Percentiles rank a stretch among this genome's conserved stretches.
phyloP scores from a whole-genome alignment of 805 yeast species.

The Candida stauntonica region DNA sequence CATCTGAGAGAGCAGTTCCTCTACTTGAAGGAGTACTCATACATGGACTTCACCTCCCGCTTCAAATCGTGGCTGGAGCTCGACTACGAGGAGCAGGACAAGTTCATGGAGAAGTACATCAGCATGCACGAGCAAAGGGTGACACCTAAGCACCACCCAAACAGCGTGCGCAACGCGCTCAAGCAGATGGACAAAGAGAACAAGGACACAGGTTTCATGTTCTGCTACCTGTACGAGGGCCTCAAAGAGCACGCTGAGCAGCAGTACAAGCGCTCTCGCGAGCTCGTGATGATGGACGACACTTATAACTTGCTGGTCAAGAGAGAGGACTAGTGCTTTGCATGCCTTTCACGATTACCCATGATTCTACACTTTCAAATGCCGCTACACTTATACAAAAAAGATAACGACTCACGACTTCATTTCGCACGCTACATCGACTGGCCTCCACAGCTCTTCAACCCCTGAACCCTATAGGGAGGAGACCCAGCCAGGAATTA shows the following conservation, averaged over 20 bases:
- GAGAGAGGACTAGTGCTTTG: conserved; percentile 5
- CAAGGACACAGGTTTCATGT: conserved; percentile 17
- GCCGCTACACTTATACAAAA: background rate
- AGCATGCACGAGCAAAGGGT: conserved; percentile 10
- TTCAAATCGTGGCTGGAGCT: conserved; percentile 19
- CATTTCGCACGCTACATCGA: background rate
- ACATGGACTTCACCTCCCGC: conserved; percentile 11
- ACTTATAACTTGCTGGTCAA: conserved; percentile 11
- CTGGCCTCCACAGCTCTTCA: conserved; percentile 3
- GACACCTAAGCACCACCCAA: conserved; percentile 10
- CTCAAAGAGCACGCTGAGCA: conserved; percentile 12
- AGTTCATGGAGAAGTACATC: conserved; percentile 6
- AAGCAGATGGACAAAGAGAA: conserved; percentile 14
- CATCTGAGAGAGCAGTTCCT: conserved; percentile 9
- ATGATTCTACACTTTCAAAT: too few species aligned
- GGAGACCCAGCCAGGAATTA: conserved; percentile 11
- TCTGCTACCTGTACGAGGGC: conserved; percentile 15
- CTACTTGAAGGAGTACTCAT: conserved; percentile 11
- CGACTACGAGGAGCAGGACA: conserved; percentile 9
- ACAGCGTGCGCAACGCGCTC: conserved; percentile 10
- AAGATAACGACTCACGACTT: background rate
- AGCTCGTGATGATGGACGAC: conserved; percentile 13
- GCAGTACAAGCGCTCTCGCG: conserved; percentile 4
- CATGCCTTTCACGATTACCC: too few species aligned
- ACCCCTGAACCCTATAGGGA: conserved; percentile 14